Evolutionary conservation across 2,329 filamentous ascomycete species (phyloP).

Genomic region (Truncatella angustata): DNA sequence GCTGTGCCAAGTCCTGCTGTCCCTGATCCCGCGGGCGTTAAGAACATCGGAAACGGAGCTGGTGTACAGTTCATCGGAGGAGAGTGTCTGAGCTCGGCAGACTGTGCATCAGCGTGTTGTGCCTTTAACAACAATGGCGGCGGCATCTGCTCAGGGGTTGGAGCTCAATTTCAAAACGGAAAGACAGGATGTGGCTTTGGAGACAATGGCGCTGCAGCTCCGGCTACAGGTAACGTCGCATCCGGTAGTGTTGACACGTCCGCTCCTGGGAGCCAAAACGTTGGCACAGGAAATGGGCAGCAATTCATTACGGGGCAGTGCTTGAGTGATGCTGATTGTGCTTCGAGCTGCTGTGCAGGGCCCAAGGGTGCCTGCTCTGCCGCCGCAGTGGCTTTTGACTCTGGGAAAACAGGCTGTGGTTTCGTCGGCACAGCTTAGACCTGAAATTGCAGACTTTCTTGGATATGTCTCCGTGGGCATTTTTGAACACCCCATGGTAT

Average conservation of each 20-base stretch:
- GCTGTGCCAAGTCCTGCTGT: conserved; percentile 12
- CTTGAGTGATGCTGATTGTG: conserved; percentile 26
- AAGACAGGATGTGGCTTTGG: conserved; percentile 28
- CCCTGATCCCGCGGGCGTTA: conserved; percentile 22
- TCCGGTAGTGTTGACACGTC: conserved; percentile 8
- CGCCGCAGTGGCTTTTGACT: conserved; percentile 17
- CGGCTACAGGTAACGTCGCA: background rate
- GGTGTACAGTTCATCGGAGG: conserved; percentile 27
- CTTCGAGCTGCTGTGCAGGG: conserved; percentile 22
- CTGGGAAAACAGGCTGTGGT: conserved; percentile 24
- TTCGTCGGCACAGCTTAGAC: conserved; percentile 15
- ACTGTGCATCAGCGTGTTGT: conserved; percentile 29
- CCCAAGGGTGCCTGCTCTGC: conserved; percentile 24
- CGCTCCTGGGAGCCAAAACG: conserved; percentile 22
- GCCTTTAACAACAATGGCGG: conserved; percentile 23
- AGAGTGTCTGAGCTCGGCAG: conserved; percentile 21
- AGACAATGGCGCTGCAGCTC: conserved; percentile 7
- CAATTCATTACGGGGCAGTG: conserved; percentile 31
- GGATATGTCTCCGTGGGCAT: too few species aligned
- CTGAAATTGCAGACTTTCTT: too few species aligned
- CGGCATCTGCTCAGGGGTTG: conserved; percentile 33
- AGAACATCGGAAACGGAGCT: conserved; percentile 26
- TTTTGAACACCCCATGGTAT: too few species aligned
- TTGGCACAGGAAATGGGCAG: conserved; percentile 19
- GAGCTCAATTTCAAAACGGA: conserved; percentile 32